phyloP scores from a whole-genome alignment of 139 green algal genomes.

The Chlamydomonas applanata region DNA sequence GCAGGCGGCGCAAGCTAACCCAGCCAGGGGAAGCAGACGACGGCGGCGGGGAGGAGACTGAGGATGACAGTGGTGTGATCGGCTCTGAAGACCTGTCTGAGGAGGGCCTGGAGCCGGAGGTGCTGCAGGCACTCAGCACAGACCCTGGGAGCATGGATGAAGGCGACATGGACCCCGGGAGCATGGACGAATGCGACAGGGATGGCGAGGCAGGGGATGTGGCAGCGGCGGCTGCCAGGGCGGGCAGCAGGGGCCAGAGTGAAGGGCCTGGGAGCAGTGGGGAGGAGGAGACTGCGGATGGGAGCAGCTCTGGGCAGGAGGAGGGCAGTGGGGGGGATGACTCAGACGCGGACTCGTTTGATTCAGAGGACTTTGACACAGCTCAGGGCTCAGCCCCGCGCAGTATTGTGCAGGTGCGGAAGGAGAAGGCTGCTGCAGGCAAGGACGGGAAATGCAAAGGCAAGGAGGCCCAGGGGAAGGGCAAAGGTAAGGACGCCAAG shows the following conservation, averaged over 20 bases:
- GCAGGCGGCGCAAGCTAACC: too few species aligned
- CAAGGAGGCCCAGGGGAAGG: neutral
- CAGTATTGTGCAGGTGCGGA: neutral
- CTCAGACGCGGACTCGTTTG: too few species aligned
- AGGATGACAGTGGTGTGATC: conserved; percentile 9
- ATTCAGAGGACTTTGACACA: too few species aligned
- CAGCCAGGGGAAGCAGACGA: neutral
- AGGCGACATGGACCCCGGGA: too few species aligned
- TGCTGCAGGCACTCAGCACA: neutral
- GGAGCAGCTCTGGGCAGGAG: neutral
- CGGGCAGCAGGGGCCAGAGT: neutral
- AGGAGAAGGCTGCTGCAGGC: neutral
- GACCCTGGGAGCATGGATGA: too few species aligned
- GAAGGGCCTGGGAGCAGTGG: neutral
- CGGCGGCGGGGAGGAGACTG: neutral
- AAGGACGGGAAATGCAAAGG: neutral
- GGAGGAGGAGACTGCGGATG: neutral
- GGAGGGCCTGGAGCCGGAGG: neutral
- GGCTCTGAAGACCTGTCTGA: neutral
- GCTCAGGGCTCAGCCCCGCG: too few species aligned
- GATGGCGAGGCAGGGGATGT: neutral
- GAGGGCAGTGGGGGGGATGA: too few species aligned
- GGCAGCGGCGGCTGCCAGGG: neutral
- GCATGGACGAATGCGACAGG: neutral
- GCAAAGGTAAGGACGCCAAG: neutral